Base-by-base conservation (phyloP, 768 basidiomycete species). In the Punctularia strigosozonata region DNA sequence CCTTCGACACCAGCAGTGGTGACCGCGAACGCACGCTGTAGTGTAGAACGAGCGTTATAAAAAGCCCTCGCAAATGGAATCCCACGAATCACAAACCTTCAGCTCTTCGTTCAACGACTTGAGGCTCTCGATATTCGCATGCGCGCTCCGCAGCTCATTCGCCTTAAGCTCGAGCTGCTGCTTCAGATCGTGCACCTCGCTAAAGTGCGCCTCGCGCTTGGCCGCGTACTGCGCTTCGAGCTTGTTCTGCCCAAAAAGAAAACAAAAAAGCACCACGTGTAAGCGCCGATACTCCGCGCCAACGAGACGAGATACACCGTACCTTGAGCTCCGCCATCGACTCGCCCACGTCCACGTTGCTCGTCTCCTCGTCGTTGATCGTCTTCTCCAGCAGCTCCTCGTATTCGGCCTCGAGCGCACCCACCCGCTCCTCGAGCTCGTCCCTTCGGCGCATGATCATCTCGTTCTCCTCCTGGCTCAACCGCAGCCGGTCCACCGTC, bases 41-140 rank as follows among this genome's bases (percentile, higher is more conserved):
- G 31, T 17, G 36, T 25, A n/a, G 45, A 33, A 40, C n/a, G 38
- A 36, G 39, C 31, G 45, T 41, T 31, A 36, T 37, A 32, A 37
- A 24, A n/a, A 38, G 31, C 20, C 34, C 17, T 21, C 20, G 20
- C 40, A 28, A 45, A 43, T 46, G 35, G 35, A 37, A 40, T 31
- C 45, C 34, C 41, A 41, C 46, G 44, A n/a, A n/a, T 5, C 17
- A 40, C 64, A 46, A 50, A 95, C 94, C 77, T 99, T 98, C 40
- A 99, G 75, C 56, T 98, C 94, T 56, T 98, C 95, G 52, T 97
- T 98, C 45, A 95, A 85, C 52, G 86, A 82, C 66, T 94, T 92
- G 51, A 95, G 71, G 58, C 82, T 84, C 54, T 98, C 94, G 42
- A 95, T 79, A 5, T 86, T 80, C 33, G 79, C 75, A 50, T 87